phyloP scores from a whole-genome alignment of 106 monocot species.

The Phalaenopsis aphrodite region DNA sequence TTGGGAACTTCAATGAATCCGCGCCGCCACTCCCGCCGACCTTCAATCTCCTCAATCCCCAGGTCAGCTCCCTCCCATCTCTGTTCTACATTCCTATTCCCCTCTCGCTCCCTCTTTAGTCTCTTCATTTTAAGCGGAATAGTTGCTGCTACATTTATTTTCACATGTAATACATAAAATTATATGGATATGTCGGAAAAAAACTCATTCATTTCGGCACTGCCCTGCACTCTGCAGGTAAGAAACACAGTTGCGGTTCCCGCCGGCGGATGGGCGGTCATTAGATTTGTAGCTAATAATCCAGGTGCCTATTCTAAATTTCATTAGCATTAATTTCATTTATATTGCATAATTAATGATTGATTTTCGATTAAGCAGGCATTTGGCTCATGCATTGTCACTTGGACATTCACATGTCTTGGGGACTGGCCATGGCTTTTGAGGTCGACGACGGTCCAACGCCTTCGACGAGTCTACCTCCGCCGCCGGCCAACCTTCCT shows the following conservation, averaged over 20 bases:
- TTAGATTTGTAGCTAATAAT: slow-evolving; percentile 60
- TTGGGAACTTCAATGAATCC: slow-evolving; percentile 44
- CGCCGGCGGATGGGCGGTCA: slow-evolving; percentile 68
- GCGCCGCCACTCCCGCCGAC: slow-evolving; percentile 3
- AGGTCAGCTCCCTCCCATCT: too few relatives aligned
- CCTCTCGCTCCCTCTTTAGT: too few relatives aligned
- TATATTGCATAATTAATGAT: too few relatives aligned
- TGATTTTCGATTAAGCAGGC: slow-evolving; percentile 13
- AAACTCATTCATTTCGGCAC: too few relatives aligned
- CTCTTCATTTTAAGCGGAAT: too few relatives aligned
- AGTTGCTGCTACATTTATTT: too few relatives aligned
- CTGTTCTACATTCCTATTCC: too few relatives aligned
- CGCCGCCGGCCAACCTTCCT: slow-evolving; percentile 42
- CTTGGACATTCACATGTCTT: slow-evolving; percentile 39
- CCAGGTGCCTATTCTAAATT: slow-evolving; percentile 36
- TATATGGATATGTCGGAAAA: too few relatives aligned
- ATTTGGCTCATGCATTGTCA: slow-evolving; percentile 69
- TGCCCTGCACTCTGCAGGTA: slow-evolving; percentile 12
- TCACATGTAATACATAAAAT: too few relatives aligned
- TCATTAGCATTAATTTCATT: too few relatives aligned
- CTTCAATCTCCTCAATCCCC: slow-evolving; percentile 54
- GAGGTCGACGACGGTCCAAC: slow-evolving; percentile 41
- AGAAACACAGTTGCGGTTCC: slow-evolving; percentile 72
- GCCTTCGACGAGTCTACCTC: slow-evolving; percentile 29
- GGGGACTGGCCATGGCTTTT: slow-evolving; percentile 43